phyloP scores from a whole-genome alignment of 2,329 filamentous ascomycete genomes.

The Fusarium chaquense region DNA sequence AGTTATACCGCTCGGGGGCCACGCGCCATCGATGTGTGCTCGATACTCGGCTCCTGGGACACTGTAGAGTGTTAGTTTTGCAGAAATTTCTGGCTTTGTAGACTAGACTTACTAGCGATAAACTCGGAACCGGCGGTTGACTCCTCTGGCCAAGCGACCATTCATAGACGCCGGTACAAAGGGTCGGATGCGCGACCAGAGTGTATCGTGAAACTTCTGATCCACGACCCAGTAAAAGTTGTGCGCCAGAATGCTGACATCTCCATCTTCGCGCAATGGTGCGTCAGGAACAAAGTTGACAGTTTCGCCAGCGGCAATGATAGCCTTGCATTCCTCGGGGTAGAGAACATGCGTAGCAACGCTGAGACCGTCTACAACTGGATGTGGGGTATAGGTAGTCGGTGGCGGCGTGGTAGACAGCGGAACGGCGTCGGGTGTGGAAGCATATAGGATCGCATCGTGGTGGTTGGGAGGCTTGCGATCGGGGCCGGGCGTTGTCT shows the following conservation, averaged over 20 bases:
- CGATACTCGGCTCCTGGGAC: conserved; percentile 79
- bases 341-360: conserved; percentile 72
- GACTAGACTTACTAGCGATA: conserved; percentile 66
- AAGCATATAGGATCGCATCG: conserved; percentile 73
- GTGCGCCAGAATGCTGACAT: conserved; percentile 74
- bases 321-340: conserved; percentile 70
- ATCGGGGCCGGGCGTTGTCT: conserved; percentile 68
- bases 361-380: conserved; percentile 70
- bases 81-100: rapidly evolving
- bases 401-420: conserved; percentile 59
- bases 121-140: conserved; percentile 77
- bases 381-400: conserved; percentile 70
- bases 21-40: conserved; percentile 77
- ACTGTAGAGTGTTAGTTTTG: neutral
- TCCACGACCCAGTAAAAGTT: conserved; percentile 82
- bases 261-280: conserved; percentile 73
- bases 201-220: conserved; percentile 68
- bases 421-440: conserved; percentile 66
- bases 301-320: conserved; percentile 74
- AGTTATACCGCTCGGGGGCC: conserved; percentile 76
- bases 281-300: conserved; percentile 76
- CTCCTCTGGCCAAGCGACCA: conserved; percentile 69
- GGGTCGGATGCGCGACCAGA: conserved; percentile 71
- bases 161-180: conserved; percentile 68
- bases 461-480: conserved; percentile 77